Base-by-base conservation (phyloP, 2,329 filamentous ascomycete species). In the Pestalotiopsis sp. region DNA sequence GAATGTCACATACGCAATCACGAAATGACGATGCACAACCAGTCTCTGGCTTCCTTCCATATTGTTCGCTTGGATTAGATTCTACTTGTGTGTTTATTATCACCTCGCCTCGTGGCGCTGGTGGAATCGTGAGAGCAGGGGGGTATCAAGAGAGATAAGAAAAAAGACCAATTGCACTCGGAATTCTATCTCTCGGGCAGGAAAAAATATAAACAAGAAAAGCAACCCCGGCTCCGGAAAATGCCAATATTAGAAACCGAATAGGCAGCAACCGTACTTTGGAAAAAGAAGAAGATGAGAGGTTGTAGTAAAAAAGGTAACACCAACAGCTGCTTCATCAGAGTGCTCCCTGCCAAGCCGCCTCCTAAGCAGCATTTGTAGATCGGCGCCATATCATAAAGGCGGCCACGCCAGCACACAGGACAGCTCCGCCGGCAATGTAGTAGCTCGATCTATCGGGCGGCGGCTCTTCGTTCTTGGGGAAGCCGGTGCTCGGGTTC, bases 361-460 rank as follows among this genome's bases (percentile, higher is more conserved):
- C 56, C 23, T 59, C 6, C 64, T 71, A 76, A 64, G 66, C 56
- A 59, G 84, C 83, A 68, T 86, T 87, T 2, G 86, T 87, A 23
- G 87, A 87, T 61, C 87, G 81, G 60, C 86, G 85, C 87, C 88
- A 91, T 64, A 92, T 91, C 84, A 91, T 89, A 67, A 88, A 83
- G 1, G 89, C 89, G 1, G 89, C 89, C 5, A 91, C 80, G 5
- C 85, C 86, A 2, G 90, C 90, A 71, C 89, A 91, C 0, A 86
- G 85, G 7, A 87, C 89, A 0, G 93, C 95, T 0, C 93, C 93
- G 3, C 97, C 82, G 2, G 93, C 94, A 75, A 98, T 89, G 75
- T 97, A 97, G 76, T 97, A 84, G 71, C 92, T 91, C 71, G 94
- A 94, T 74, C 93, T 89, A 80, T 98, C 95, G 4, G 92, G 90